Evolutionary conservation across 352 stramenopile species (phyloP).

Genomic region (Phytopythium helicoides): DNA sequence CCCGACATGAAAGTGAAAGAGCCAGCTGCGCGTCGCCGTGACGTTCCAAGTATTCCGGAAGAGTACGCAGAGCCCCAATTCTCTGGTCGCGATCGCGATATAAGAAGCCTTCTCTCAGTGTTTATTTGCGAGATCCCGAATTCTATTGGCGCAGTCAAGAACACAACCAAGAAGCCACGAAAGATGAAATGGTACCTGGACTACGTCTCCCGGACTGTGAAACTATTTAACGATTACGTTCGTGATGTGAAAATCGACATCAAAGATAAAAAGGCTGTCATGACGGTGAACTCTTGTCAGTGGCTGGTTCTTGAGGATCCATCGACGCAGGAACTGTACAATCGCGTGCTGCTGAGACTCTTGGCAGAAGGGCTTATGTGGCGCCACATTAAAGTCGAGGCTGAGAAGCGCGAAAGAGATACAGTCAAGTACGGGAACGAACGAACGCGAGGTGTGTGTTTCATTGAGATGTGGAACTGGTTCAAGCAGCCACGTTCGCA

Average conservation of each 20-base stretch:
- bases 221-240: slow-evolving; percentile 19
- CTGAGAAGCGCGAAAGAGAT: slow-evolving; percentile 27
- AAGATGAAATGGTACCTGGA: slow-evolving; percentile 76
- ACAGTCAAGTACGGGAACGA: slow-evolving; percentile 12
- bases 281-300: slow-evolving; percentile 44
- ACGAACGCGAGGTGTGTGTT: slow-evolving; percentile 31
- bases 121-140: slow-evolving; percentile 58
- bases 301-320: slow-evolving; percentile 43
- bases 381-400: slow-evolving; percentile 37
- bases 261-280: slow-evolving; percentile 24
- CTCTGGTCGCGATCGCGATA: slow-evolving; percentile 47
- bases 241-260: slow-evolving; percentile 41
- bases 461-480: slow-evolving; percentile 50
- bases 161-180: slow-evolving; percentile 65
- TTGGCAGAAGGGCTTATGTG: slow-evolving; percentile 41
- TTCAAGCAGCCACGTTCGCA: slow-evolving; percentile 32
- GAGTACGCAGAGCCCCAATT: slow-evolving; percentile 37
- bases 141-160: slow-evolving; percentile 44
- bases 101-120: slow-evolving; percentile 42
- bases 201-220: slow-evolving; percentile 50
- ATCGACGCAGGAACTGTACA: slow-evolving; percentile 45
- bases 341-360: slow-evolving; percentile 45
- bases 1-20: too few species aligned
- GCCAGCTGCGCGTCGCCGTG: too few species aligned
- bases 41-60: background rate